Conservation (phyloP, 768 basidiomycete genomes). For the Clathrus columnatus region DNA sequence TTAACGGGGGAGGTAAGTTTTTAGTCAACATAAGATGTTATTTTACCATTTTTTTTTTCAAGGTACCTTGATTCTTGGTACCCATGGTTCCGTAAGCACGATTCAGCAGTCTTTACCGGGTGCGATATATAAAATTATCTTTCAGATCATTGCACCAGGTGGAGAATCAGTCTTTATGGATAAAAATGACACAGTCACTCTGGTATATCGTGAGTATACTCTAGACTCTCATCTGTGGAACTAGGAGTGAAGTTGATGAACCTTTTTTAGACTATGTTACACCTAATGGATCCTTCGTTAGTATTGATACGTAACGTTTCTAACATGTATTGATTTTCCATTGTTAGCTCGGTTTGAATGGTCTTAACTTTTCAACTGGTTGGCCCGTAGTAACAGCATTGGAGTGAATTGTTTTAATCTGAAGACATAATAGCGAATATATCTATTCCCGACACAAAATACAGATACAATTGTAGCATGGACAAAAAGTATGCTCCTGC, state of each 20-base stretch:
- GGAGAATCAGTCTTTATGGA: constrained; percentile 43
- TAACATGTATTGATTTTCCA: not conserved
- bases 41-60: not conserved
- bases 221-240: not conserved
- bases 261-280: constrained; percentile 45
- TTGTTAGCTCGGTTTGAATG: constrained; percentile 36
- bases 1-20: constrained; percentile 36
- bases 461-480: no score
- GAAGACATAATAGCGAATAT: no score
- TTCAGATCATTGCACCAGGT: constrained; percentile 46
- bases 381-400: constrained; percentile 36
- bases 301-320: constrained; percentile 12
- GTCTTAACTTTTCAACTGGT: constrained; percentile 39
- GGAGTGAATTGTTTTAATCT: no score
- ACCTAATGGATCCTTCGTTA: constrained; percentile 33
- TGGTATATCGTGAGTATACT: constrained; percentile 40
- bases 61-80: constrained; percentile 36
- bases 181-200: constrained; percentile 34
- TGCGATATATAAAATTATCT: not conserved
- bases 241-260: not conserved
- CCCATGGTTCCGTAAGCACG: no score
- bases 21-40: not conserved
- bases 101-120: constrained; percentile 23
- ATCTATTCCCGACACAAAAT: no score
- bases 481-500: no score